phyloP scores from a whole-genome alignment of 768 basidiomycete genomes.

The Leccinum disarticulatum region DNA sequence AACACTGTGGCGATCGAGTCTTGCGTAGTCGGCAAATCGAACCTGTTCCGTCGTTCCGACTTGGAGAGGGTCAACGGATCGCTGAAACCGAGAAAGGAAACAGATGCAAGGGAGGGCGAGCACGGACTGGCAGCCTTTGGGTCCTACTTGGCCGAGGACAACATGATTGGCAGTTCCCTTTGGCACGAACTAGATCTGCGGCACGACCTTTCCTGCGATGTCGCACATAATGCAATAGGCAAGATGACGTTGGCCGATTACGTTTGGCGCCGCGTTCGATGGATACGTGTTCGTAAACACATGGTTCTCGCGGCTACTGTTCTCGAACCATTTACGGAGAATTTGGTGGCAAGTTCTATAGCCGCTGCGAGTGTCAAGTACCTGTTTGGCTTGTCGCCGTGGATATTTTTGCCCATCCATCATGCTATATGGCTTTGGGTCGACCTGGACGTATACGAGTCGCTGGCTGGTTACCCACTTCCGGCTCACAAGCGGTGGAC shows the following conservation, averaged over 20 bases:
- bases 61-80: conserved; percentile 73
- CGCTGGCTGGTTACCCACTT: conserved; percentile 67
- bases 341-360: conserved; percentile 66
- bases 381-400: conserved; percentile 50
- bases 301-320: conserved; percentile 89
- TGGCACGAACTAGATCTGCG: conserved; percentile 92
- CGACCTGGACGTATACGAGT: conserved; percentile 80
- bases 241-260: conserved; percentile 85
- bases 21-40: conserved; percentile 96
- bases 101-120: conserved; percentile 22
- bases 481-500: conserved; percentile 45
- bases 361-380: conserved; percentile 54
- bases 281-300: conserved; percentile 95
- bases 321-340: conserved; percentile 92
- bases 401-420: conserved; percentile 59
- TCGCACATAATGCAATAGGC: conserved; percentile 86
- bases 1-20: conserved; percentile 88
- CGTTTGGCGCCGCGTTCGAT: conserved; percentile 85
- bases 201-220: conserved; percentile 89
- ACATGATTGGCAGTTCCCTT: conserved; percentile 89
- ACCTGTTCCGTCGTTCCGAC: conserved; percentile 88
- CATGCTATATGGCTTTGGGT: conserved; percentile 69
- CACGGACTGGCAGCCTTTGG: conserved; percentile 78
- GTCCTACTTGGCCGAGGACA: conserved; percentile 93
- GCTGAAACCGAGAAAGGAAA: conserved; percentile 44